phyloP scores from a whole-genome alignment of 2,329 filamentous ascomycete species.

The Thermomyces lanuginosus region DNA sequence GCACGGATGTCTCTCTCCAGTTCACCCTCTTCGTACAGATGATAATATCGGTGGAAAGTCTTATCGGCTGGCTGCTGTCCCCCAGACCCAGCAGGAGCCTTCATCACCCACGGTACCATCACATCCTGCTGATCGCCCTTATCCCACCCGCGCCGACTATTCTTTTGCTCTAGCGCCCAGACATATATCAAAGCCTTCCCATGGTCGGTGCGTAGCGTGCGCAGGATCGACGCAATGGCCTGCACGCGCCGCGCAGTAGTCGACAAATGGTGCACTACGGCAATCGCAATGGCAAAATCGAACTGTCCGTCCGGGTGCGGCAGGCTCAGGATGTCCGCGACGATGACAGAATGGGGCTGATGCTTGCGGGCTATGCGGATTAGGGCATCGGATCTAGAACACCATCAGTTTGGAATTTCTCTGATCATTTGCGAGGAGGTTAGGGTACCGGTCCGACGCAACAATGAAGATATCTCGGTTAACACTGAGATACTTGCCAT shows the following conservation, averaged over 20 bases:
- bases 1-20: slow-evolving; percentile 60
- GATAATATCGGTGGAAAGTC: slow-evolving; percentile 82
- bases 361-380: slow-evolving; percentile 41
- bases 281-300: slow-evolving; percentile 88
- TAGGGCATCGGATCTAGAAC: slow-evolving; percentile 40
- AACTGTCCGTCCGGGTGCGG: slow-evolving; percentile 52
- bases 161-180: slow-evolving; percentile 87
- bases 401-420: not conserved
- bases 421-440: not conserved
- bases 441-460: slow-evolving; percentile 59
- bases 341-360: slow-evolving; percentile 48
- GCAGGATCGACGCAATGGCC: slow-evolving; percentile 55
- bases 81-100: slow-evolving; percentile 11
- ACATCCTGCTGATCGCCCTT: slow-evolving; percentile 72
- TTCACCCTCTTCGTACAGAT: slow-evolving; percentile 76
- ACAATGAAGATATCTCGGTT: slow-evolving; percentile 65
- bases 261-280: slow-evolving; percentile 85
- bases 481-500: slow-evolving; percentile 83
- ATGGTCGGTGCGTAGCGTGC: slow-evolving; percentile 35
- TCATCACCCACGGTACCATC: slow-evolving; percentile 86
- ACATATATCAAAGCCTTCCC: slow-evolving; percentile 72
- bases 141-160: slow-evolving; percentile 77
- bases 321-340: slow-evolving; percentile 70
- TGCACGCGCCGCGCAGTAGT: slow-evolving; percentile 55
- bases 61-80: slow-evolving; percentile 9